Conservation (phyloP, 2,329 filamentous ascomycete genomes). For the Beauveria caledonica region DNA sequence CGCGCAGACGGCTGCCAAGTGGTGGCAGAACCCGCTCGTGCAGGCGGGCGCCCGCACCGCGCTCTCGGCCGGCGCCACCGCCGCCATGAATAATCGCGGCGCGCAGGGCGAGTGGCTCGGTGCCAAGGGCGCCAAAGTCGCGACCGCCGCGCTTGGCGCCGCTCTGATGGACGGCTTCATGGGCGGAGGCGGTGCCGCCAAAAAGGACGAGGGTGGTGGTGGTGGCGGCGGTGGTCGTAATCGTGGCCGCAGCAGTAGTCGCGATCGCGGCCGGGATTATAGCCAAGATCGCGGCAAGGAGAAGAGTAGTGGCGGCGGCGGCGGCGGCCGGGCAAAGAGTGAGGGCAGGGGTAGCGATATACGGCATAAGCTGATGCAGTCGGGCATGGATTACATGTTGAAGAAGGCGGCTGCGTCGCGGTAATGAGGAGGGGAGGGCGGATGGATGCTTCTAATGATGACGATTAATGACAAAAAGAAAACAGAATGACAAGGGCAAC, state of each 20-base stretch:
- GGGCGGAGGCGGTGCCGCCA: slow-evolving; percentile 11
- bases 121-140: slow-evolving; percentile 39
- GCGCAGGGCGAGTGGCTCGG: slow-evolving; percentile 39
- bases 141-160: slow-evolving; percentile 40
- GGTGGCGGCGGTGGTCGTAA: background rate
- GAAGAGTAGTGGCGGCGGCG: background rate
- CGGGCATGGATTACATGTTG: slow-evolving; percentile 19
- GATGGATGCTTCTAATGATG: slow-evolving; percentile 24
- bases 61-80: slow-evolving; percentile 39
- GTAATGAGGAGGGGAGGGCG: slow-evolving; percentile 33
- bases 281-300: background rate
- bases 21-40: slow-evolving; percentile 31
- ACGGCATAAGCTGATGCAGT: slow-evolving; percentile 19
- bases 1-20: slow-evolving; percentile 20
- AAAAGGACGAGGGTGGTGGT: slow-evolving; percentile 20
- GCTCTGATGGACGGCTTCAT: slow-evolving; percentile 40
- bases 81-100: slow-evolving; percentile 37
- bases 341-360: slow-evolving; percentile 10
- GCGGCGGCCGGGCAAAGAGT: background rate
- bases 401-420: slow-evolving; percentile 10
- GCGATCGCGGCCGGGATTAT: background rate
- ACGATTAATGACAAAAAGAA: background rate
- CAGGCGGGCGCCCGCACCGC: slow-evolving; percentile 38
- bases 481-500: background rate
- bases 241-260: background rate